phyloP scores from a whole-genome alignment of 164 flowering plant species.

The Akebia trifoliata region DNA sequence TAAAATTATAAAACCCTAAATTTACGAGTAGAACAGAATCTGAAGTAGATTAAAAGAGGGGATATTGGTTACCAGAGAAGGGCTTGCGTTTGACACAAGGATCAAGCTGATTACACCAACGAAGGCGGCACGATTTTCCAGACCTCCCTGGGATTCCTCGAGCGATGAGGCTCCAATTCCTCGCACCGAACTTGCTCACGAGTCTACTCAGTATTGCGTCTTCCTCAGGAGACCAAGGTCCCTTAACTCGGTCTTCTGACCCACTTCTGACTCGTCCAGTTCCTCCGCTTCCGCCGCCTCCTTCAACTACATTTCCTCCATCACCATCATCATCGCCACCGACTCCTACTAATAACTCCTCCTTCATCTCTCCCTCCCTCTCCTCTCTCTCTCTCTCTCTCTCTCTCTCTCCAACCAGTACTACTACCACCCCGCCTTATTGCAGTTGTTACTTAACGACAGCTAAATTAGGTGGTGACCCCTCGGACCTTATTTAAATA shows the following conservation, averaged over 20 bases:
- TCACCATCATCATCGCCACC: background rate
- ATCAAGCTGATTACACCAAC: slow-evolving; percentile 96
- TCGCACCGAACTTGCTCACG: slow-evolving; percentile 65
- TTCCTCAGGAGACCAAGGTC: slow-evolving; percentile 79
- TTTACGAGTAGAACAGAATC: background rate
- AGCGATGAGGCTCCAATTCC: slow-evolving; percentile 85
- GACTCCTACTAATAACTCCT: background rate
- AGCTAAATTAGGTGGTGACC: too few species aligned
- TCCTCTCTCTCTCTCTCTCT: background rate
- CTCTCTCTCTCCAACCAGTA: background rate
- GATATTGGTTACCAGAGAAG: slow-evolving; percentile 42
- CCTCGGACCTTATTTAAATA: background rate
- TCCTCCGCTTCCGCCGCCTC: slow-evolving; percentile 18
- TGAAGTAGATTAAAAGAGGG: background rate
- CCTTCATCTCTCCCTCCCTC: background rate
- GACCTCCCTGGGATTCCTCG: slow-evolving; percentile 79
- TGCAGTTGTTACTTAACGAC: slow-evolving; percentile 6
- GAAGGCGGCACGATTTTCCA: slow-evolving; percentile 82
- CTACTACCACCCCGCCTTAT: slow-evolving; percentile 18
- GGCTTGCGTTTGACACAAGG: slow-evolving; percentile 70
- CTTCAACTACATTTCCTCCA: background rate
- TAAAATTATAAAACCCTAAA: slow-evolving; percentile 7
- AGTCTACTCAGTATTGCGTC: slow-evolving; percentile 54
- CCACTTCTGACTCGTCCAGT: slow-evolving; percentile 11
- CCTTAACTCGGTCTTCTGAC: slow-evolving; percentile 42